Evolutionary conservation across 441 rosid genomes (phyloP).

Genomic region (Pelargonium myrrhifolium): DNA sequence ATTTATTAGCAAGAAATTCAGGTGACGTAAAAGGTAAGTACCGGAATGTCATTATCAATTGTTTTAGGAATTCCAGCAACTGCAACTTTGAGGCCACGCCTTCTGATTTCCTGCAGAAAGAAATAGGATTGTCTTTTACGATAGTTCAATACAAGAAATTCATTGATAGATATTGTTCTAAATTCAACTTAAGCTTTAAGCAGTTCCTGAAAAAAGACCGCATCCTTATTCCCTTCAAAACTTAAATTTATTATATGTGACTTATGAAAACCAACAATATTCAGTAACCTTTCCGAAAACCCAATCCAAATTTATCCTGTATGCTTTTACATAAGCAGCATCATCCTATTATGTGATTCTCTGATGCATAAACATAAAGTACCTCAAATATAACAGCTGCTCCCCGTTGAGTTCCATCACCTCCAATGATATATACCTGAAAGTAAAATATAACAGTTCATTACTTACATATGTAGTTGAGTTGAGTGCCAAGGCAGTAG

Average conservation of each 20-base stretch:
- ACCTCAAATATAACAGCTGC: constrained; percentile 86
- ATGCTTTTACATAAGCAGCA: not conserved
- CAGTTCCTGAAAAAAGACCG: not conserved
- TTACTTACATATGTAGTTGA: constrained; percentile 1
- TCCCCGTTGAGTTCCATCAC: constrained; percentile 88
- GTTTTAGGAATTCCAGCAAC: constrained; percentile 93
- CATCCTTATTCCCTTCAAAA: no score
- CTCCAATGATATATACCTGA: constrained; percentile 61
- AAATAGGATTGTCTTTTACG: no score
- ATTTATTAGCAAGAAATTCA: not conserved
- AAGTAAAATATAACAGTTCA: not conserved
- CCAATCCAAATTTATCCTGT: not conserved
- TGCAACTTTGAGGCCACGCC: constrained; percentile 82
- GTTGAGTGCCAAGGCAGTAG: constrained; percentile 1
- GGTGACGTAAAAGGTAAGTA: not conserved
- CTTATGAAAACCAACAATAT: no score
- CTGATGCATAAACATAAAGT: not conserved
- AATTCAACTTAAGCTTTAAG: not conserved
- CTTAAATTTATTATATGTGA: no score
- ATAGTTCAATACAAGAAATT: no score
- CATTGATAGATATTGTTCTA: no score
- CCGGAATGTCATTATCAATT: constrained; percentile 89
- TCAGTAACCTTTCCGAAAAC: not conserved
- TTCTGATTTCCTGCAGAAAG: constrained; percentile 60
- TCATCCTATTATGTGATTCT: not conserved